Percentiles rank a stretch among this genome's conserved stretches.
phyloP scores from a whole-genome alignment of 148 eudicot species.

The Polygonum aviculare region DNA sequence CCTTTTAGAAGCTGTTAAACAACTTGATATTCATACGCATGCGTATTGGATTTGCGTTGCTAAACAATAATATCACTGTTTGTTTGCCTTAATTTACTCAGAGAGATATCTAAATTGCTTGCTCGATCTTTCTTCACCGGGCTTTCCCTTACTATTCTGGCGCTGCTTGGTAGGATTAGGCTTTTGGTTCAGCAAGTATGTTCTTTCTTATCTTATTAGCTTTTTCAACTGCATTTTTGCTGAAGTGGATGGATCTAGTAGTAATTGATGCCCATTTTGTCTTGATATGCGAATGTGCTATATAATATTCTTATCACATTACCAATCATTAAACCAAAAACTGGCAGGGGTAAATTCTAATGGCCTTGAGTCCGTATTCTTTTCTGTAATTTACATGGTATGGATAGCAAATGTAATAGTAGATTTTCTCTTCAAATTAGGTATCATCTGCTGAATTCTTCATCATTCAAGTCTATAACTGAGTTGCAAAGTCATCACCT shows the following conservation, averaged over 20 bases:
- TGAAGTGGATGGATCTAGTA: neutral
- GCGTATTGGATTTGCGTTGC: neutral
- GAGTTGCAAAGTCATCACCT: neutral
- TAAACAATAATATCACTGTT: conserved; percentile 1
- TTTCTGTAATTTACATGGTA: neutral
- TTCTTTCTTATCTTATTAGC: neutral
- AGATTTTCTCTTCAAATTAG: neutral
- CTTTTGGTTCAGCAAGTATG: conserved; percentile 94
- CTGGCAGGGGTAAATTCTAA: neutral
- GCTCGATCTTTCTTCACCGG: conserved; percentile 90
- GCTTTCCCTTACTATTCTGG: conserved; percentile 55
- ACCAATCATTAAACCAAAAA: neutral
- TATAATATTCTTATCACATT: neutral
- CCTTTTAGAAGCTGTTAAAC: neutral
- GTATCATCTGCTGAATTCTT: neutral
- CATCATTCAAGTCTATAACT: neutral
- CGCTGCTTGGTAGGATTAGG: conserved; percentile 84
- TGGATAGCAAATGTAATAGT: neutral
- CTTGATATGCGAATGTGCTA: neutral
- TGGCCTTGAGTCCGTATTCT: neutral
- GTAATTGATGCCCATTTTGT: neutral
- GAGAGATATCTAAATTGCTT: conserved; percentile 77
- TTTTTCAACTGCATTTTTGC: neutral
- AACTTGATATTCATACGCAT: neutral
- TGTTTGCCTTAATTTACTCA: conserved; percentile 45